Base-by-base conservation (phyloP, 2,329 filamentous ascomycete genomes). In the Trichoderma cornu-damae region DNA sequence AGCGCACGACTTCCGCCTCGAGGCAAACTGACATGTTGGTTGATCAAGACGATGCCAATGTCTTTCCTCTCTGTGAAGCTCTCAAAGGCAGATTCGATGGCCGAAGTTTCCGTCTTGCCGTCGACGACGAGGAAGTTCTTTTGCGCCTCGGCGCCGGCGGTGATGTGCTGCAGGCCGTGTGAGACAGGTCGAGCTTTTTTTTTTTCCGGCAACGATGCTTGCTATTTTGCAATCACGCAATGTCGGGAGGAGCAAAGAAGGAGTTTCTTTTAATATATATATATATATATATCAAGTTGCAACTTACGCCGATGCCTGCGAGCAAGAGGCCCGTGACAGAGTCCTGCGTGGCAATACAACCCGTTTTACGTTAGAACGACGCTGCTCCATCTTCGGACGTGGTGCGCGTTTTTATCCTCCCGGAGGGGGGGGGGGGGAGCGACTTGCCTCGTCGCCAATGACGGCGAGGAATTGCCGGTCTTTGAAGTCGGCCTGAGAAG, bases 101-200 rank as follows among this genome's bases (percentile, higher is more conserved):
- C 79, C 3, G 88, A 78, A 53, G 82, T 94, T 64, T 96, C 91
- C 35, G 93, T 99, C 80, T 97, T 97, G 70, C 75, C 78, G 73
- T 99, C 93, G 61, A 99, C 94, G 57, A 99, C 90, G 8, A 99
- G 85, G 77, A 96, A 99, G 80, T 99, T 99, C 79, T 96, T 96
- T 71, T 96, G 88, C 37, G 89, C 83, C 70, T 96, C 90, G 43
- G 93, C 90, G 6, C 90, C 88, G 54, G 87, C 81, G 14, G 91
- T 96, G 62, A 97, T 92, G 72, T 97, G 93, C 92, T 96, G 63
- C 42, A 9, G 12, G 26, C 59, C n/a, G 43, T 37, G 42, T 55
- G 3, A 55, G 52, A 37, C 16, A 30, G 18, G 43, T 6, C 22
- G 40, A 11, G 2, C 2, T 3, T 11, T 22, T 11, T 61, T 16